Evolutionary conservation across 345 rosid species (phyloP).

Genomic region (Salix purpurea): DNA sequence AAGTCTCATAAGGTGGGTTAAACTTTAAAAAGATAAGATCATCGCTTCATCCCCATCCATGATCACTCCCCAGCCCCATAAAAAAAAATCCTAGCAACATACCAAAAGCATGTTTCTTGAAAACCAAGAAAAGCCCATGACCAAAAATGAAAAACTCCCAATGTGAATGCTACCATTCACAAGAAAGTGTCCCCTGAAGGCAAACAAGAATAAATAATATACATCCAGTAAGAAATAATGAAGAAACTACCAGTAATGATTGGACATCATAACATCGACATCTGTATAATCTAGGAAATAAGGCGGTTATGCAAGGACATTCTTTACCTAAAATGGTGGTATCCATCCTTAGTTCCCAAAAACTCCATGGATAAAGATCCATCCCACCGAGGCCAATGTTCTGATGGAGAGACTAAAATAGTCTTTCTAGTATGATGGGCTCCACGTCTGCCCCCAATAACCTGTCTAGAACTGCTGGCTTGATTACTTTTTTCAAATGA

Average conservation of each 20-base stretch:
- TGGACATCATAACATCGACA: not conserved
- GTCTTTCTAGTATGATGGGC: conserved; percentile 62
- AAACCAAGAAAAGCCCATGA: not conserved
- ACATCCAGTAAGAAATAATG: not conserved
- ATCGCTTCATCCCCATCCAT: not conserved
- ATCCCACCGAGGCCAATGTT: conserved; percentile 91
- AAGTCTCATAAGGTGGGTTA: not conserved
- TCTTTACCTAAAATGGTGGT: conserved; percentile 63
- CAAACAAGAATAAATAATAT: not conserved
- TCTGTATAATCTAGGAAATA: not conserved
- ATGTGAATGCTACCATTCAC: not conserved
- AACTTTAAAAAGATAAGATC: not conserved
- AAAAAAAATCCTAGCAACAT: not conserved
- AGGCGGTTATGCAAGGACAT: not conserved
- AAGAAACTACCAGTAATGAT: not conserved
- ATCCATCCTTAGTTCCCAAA: conserved; percentile 63
- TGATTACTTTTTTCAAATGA: conserved; percentile 68
- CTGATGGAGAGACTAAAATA: conserved; percentile 61
- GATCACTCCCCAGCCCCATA: not conserved
- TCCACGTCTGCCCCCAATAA: conserved; percentile 72
- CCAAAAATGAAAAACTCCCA: not conserved
- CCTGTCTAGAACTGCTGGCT: conserved; percentile 57
- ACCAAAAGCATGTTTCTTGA: not conserved
- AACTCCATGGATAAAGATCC: conserved; percentile 83
- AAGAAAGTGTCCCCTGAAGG: not conserved